Conservation (phyloP, 768 basidiomycete genomes). For the Mycena floridula region DNA sequence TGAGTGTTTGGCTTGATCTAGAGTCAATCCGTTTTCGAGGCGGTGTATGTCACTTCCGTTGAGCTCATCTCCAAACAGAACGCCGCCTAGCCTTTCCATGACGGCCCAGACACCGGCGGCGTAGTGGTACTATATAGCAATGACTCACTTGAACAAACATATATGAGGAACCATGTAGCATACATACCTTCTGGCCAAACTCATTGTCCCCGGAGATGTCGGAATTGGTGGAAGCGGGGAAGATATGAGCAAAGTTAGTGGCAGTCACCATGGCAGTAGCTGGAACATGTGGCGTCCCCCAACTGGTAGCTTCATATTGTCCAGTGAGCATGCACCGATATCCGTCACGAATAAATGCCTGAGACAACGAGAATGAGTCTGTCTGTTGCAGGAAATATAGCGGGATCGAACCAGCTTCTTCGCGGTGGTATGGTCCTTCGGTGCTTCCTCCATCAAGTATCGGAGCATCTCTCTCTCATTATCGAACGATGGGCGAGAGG, state of each 20-base stretch:
- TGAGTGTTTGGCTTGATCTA: constrained; percentile 12
- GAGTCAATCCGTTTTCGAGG: constrained; percentile 26
- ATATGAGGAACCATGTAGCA: constrained; percentile 5
- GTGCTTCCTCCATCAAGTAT: constrained; percentile 5
- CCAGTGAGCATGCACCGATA: constrained; percentile 27
- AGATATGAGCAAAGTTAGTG: constrained; percentile 23
- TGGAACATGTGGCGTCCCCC: neutral
- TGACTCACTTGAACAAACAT: neutral
- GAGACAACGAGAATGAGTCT: neutral
- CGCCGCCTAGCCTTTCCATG: constrained; percentile 20
- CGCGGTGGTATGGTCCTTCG: constrained; percentile 6
- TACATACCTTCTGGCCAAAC: constrained; percentile 15
- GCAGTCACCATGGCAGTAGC: neutral
- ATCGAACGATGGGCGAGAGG: constrained; percentile 14
- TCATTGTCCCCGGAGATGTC: constrained; percentile 5
- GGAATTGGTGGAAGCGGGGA: constrained; percentile 17
- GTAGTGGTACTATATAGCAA: constrained; percentile 14
- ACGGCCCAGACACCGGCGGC: constrained; percentile 19
- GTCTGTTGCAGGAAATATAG: neutral
- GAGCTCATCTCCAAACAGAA: constrained; percentile 15
- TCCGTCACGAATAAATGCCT: constrained; percentile 31
- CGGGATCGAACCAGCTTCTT: constrained; percentile 6
- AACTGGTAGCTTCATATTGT: constrained; percentile 12
- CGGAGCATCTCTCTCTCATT: neutral
- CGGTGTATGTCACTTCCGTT: constrained; percentile 22